phyloP scores from a whole-genome alignment of 2,329 filamentous ascomycete species.

The Hymenoscyphus repandus region DNA sequence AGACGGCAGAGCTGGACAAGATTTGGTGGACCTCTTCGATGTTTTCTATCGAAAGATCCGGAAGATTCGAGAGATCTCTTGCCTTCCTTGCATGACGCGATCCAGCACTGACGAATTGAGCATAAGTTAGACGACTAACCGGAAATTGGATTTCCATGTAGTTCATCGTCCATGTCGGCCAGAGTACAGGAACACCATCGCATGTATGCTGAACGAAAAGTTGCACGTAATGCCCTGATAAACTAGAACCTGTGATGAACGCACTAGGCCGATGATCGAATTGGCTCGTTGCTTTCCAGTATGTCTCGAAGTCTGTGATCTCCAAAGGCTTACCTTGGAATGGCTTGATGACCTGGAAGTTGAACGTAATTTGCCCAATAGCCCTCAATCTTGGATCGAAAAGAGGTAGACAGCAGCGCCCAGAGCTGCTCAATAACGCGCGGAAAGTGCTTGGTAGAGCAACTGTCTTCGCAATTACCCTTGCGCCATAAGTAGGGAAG shows the following conservation, averaged over 20 bases:
- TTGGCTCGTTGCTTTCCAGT: constrained; percentile 98
- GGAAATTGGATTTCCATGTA: constrained; percentile 76
- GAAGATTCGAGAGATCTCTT: constrained; percentile 39
- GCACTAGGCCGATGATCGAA: constrained; percentile 79
- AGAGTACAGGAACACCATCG: constrained; percentile 81
- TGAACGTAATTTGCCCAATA: constrained; percentile 91
- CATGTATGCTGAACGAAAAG: constrained; percentile 88
- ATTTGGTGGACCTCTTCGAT: constrained; percentile 66
- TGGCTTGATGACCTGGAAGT: constrained; percentile 93
- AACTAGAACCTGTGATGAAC: constrained; percentile 87
- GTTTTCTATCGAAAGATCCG: constrained; percentile 43
- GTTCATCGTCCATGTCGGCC: constrained; percentile 75
- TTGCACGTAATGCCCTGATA: constrained; percentile 92
- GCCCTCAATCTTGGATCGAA: constrained; percentile 88
- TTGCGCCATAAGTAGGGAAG: constrained; percentile 94
- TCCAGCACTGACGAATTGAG: constrained; percentile 55
- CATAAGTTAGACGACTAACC: constrained; percentile 70
- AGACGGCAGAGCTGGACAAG: constrained; percentile 71
- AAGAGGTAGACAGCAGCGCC: constrained; percentile 77
- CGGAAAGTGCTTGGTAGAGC: constrained; percentile 84
- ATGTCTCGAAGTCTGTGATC: constrained; percentile 97
- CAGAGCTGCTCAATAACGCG: constrained; percentile 67
- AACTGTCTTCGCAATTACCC: constrained; percentile 93
- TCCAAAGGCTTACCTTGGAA: constrained; percentile 89
- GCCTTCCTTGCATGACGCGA: constrained; percentile 24